A percentile compares a stretch with the other conserved stretches of the same genome.
Conservation (phyloP, 1,284 basidiomycete species). For the Pholiota adiposa region DNA sequence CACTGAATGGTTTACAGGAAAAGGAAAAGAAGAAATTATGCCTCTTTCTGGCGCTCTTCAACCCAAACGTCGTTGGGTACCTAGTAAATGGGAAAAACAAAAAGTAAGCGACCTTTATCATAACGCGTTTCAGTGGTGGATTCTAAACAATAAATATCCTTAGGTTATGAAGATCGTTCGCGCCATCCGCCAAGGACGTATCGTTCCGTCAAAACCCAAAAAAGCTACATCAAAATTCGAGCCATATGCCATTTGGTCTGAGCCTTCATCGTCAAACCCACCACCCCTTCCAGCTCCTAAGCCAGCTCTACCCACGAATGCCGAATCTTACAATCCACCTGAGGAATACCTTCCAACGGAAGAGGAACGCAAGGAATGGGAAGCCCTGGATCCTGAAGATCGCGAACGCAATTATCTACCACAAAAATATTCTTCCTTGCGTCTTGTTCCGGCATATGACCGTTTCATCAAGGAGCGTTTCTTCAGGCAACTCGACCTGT, state of each 20-base stretch:
- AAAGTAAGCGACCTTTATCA: conserved; percentile 61
- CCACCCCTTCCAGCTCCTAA: conserved; percentile 95
- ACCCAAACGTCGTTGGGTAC: conserved; percentile 96
- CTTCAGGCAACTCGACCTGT: conserved; percentile 93
- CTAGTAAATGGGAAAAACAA: conserved; percentile 99
- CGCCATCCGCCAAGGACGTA: conserved; percentile 95
- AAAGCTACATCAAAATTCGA: conserved; percentile 67
- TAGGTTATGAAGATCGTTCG: conserved; percentile 99
- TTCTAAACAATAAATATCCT: conserved; percentile 12
- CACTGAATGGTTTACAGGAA: conserved; percentile 96
- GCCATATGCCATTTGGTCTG: conserved; percentile 91
- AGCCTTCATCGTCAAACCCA: conserved; percentile 64
- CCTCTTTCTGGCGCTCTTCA: conserved; percentile 91
- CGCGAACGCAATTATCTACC: conserved; percentile 91
- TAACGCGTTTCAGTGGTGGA: not conserved
- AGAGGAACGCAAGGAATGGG: conserved; percentile 86
- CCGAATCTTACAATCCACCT: conserved; percentile 98
- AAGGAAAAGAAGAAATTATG: conserved; percentile 93
- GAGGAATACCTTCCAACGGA: conserved; percentile 96
- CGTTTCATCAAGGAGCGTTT: conserved; percentile 95
- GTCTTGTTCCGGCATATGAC: conserved; percentile 91
- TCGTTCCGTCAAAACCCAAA: conserved; percentile 88
- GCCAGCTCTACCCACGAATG: conserved; percentile 85
- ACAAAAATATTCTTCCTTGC: conserved; percentile 83
- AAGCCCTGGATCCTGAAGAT: conserved; percentile 87